A percentile compares a stretch with the other conserved stretches of the same genome.
Evolutionary conservation across 2,329 filamentous ascomycete genomes (phyloP).

Genomic region (Nigrograna mackinnonii): DNA sequence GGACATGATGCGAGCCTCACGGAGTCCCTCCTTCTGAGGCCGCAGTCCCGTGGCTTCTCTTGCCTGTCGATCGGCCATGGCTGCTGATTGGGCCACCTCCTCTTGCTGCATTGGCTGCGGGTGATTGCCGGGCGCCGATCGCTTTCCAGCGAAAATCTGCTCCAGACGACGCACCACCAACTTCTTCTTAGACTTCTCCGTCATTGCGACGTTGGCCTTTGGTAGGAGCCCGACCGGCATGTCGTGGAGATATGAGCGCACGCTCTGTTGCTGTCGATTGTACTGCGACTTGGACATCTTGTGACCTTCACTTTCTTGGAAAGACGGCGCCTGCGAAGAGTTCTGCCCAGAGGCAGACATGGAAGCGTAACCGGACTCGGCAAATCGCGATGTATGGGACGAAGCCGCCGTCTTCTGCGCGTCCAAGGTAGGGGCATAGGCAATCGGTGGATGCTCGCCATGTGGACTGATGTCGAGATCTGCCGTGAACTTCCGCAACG

Average conservation of each 20-base stretch:
- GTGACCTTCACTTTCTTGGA: constrained; percentile 28
- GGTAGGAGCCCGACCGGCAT: constrained; percentile 73
- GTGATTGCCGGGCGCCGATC: constrained; percentile 46
- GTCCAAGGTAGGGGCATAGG: constrained; percentile 50
- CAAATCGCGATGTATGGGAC: constrained; percentile 56
- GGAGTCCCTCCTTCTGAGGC: constrained; percentile 43
- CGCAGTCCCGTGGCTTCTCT: constrained; percentile 44
- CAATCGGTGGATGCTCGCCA: constrained; percentile 21
- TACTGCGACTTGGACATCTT: constrained; percentile 34
- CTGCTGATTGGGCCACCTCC: constrained; percentile 60
- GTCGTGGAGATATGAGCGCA: constrained; percentile 71
- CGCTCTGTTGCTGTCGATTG: constrained; percentile 51
- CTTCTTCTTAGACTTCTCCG: constrained; percentile 75
- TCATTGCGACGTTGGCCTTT: constrained; percentile 60
- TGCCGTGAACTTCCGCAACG: constrained; percentile 71
- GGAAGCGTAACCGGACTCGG: constrained; percentile 67
- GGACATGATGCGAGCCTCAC: constrained; percentile 52
- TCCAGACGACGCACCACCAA: constrained; percentile 76
- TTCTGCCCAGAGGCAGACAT: constrained; percentile 53
- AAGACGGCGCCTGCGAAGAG: constrained; percentile 28
- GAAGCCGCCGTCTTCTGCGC: constrained; percentile 64
- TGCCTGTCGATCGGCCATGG: constrained; percentile 47
- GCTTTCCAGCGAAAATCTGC: constrained; percentile 79
- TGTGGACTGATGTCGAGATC: constrained; percentile 54
- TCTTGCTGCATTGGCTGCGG: constrained; percentile 59